Percentiles rank a stretch among this genome's conserved stretches.
phyloP scores from a whole-genome alignment of 1,139 yeast species.

The Debaryomycetaceae sp. region DNA sequence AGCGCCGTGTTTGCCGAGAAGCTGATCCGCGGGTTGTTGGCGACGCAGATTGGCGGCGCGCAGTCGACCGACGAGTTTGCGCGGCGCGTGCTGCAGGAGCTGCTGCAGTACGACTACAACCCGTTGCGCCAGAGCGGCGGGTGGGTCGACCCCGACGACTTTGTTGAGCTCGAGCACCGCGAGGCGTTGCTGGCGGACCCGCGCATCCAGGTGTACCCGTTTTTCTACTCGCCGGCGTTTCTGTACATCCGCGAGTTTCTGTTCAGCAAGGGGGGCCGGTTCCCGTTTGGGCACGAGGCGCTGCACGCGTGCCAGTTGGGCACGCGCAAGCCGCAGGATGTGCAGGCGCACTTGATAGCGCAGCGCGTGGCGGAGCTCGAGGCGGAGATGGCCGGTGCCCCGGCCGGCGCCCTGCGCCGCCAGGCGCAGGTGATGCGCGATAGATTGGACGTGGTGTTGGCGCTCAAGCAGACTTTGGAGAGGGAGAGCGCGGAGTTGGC shows the following conservation, averaged over 20 bases:
- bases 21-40: constrained; percentile 44
- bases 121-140: constrained; percentile 8
- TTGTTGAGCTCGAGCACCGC: constrained; percentile 63
- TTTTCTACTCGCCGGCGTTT: constrained; percentile 71
- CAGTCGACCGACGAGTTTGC: constrained; percentile 11
- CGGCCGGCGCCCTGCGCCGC: constrained; percentile 15
- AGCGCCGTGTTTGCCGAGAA: constrained; percentile 63
- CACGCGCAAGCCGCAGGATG: constrained; percentile 47
- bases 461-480: constrained; percentile 10
- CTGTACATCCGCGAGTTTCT: constrained; percentile 64
- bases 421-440: constrained; percentile 5
- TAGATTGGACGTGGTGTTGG: constrained; percentile 8
- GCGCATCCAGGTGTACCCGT: constrained; percentile 54
- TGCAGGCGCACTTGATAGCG: constrained; percentile 42
- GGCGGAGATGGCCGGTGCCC: constrained; percentile 33
- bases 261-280: constrained; percentile 45
- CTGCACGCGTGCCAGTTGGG: constrained; percentile 71
- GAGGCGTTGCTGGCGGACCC: constrained; percentile 49
- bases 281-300: constrained; percentile 65
- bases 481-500: constrained; percentile 8
- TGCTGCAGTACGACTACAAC: constrained; percentile 6
- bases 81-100: constrained; percentile 3
- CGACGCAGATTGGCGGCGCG: constrained; percentile 33
- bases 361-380: constrained; percentile 41
- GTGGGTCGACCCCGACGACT: constrained; percentile 85